These are phyloP conservation scores for Juncus inflexus DNA, from an alignment of 176 grass and related monocot species.

Conservation along the genomic window DNA sequence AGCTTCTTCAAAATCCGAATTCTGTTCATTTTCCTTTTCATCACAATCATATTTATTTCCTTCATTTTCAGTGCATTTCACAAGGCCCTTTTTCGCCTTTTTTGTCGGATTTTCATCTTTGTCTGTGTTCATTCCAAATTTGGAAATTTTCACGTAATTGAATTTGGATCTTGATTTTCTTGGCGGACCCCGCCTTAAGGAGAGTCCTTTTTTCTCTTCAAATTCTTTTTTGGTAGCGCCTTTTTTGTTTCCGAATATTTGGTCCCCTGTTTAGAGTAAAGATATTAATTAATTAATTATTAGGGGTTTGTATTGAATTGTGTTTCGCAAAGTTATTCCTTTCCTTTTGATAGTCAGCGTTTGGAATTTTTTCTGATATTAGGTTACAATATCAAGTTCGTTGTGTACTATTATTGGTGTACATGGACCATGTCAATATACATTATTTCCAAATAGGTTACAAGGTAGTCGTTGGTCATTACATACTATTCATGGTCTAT, in stretches of 20 bases:
- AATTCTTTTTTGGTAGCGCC: not conserved
- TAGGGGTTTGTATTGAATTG: too few relatives aligned
- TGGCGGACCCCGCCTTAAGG: slow-evolving; percentile 14
- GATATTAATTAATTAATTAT: too few relatives aligned
- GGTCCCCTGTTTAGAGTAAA: too few relatives aligned
- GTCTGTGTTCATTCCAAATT: slow-evolving; percentile 25
- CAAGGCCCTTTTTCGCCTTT: slow-evolving; percentile 13
- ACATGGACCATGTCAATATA: slow-evolving; percentile 16
- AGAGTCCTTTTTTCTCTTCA: slow-evolving; percentile 15
- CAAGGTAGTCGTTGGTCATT: slow-evolving; percentile 11
- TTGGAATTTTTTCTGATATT: too few relatives aligned
- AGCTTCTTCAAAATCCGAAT: slow-evolving; percentile 7
- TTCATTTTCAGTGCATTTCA: slow-evolving; percentile 2
- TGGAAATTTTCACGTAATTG: slow-evolving; percentile 29
- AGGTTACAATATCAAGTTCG: slow-evolving; percentile 35
- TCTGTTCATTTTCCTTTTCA: too few relatives aligned
- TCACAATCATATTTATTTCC: too few relatives aligned
- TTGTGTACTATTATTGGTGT: slow-evolving; percentile 40
- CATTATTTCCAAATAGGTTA: slow-evolving; percentile 21
- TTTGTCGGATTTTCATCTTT: not conserved
- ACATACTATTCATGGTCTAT: too few relatives aligned
- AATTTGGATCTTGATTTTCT: slow-evolving; percentile 33
- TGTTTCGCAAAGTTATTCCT: too few relatives aligned
- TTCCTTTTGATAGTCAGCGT: too few relatives aligned
- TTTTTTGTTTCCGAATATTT: too few relatives aligned